Base-by-base conservation (phyloP, 2,329 filamentous ascomycete species). In the Aspergillus amoenus region DNA sequence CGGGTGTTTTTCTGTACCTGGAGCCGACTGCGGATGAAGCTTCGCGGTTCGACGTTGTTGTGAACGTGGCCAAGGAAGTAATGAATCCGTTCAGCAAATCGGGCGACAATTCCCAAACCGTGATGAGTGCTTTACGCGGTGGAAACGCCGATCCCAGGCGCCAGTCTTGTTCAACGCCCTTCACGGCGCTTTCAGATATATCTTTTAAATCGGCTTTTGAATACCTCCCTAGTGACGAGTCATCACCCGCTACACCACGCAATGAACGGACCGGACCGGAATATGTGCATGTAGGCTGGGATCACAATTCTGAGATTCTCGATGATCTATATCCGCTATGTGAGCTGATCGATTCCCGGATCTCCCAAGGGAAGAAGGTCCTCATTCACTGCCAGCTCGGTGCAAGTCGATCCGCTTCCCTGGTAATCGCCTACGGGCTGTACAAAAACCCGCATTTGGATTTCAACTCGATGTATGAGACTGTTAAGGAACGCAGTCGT, bases 281-380 rank as follows among this genome's bases (percentile, higher is more conserved):
- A 66, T 88, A 88, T 65, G 81, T 88, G 24, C 85, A 88, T 66
- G 82, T 88, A 52, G 79, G 79, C 8, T 88, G 85, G 85, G 85
- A 88, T 63, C 85, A 88, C 70, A 88, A 88, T 67, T 87, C 85
- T 12, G 85, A 88, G 63, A 87, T 88, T 51, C 78, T 88, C 8
- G 83, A 86, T 30, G 85, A 88, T 66, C 72, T 88, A 11, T 76
- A 81, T 55, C 80, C 78, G 12, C 71, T 88, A 8, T 86, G 85
- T 64, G 82, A 84, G 63, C 70, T 86, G 15, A 86, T 88, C 61
- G 85, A 88, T 57, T 81, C 84, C 34, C 78, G 82, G 44, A 79
- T 87, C 9, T 71, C 78, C 34, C 71, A 83, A 58, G 79, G 81
- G 17, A 87, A 87, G 68, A 80, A 79, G n/a, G 81, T 88, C 3